Base-by-base conservation (phyloP, 2,329 filamentous ascomycete genomes). In the Penicillium glabrum region DNA sequence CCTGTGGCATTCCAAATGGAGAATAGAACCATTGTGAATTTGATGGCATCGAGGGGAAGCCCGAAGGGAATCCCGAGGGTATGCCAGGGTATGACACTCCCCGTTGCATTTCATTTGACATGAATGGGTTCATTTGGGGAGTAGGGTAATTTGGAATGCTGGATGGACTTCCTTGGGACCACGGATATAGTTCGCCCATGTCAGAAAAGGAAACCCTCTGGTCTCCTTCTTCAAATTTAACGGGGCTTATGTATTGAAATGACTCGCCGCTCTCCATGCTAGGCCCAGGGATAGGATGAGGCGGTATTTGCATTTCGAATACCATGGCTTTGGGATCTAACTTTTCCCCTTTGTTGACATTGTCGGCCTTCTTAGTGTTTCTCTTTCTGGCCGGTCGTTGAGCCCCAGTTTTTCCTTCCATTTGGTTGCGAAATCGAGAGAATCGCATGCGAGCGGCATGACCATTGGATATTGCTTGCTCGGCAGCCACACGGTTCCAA, bases 381-480 rank as follows among this genome's bases (percentile, higher is more conserved):
- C 41, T 58, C 56, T 48, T 68, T 65, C 27, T 63, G 46, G 2
- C 35, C 27, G 29, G 29, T 14, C 67, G 23, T 11, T 46, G 29
- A 10, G 31, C 23, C 10, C 51, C 27, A n/a, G 51, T 53, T 66
- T 71, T 14, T 2, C 78, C 78, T 57, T 84, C 82, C 74, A 82
- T 81, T 46, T 83, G 79, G 53, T 78, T 75, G 56, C 75, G 79
- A 69, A 83, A 83, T 35, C 82, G 79, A 23, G 79, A 81, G 66
- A 79, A 84, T 27, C 82, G 78, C 82, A 84, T 84, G 39, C 82
- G 79, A 14, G 82, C 82, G 3, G 82, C 82, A 63, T 84, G 82
- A 37, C 81, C 82, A 52, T 84, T 84, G 35, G 79, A 80, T 53
- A 84, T 82, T 45, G 78, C 78, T 13, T 81, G 69, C 46, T 81